phyloP scores from a whole-genome alignment of 2,329 filamentous ascomycete genomes.

The Penicillium olsonii region DNA sequence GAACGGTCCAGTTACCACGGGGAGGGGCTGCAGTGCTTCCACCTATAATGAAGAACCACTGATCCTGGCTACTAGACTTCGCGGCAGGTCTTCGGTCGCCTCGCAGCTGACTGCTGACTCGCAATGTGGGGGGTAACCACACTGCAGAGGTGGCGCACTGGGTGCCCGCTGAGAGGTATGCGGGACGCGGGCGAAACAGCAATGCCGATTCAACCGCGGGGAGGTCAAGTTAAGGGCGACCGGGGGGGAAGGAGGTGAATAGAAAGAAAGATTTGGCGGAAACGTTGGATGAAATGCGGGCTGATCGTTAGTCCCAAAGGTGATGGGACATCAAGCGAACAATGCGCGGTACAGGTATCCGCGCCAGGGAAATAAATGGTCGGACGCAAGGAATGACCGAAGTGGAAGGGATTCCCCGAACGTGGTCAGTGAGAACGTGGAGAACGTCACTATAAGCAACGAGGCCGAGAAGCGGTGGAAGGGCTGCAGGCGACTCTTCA shows the following conservation, averaged over 20 bases:
- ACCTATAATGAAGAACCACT: slow-evolving; percentile 5
- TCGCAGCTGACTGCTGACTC: slow-evolving; percentile 16
- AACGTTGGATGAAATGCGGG: neutral
- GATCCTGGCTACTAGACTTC: slow-evolving; percentile 6
- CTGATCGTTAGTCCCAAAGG: slow-evolving; percentile 1
- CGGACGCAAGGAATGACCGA: slow-evolving; percentile 1
- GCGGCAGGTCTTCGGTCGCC: slow-evolving; percentile 1
- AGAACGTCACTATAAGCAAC: neutral
- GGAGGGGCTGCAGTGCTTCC: neutral
- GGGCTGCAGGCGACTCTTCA: neutral
- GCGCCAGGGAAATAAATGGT: neutral
- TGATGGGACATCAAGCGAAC: neutral
- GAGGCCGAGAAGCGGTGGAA: neutral
- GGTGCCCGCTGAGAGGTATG: slow-evolving; percentile 4
- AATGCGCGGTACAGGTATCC: slow-evolving; percentile 4
- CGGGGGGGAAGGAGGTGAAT: neutral
- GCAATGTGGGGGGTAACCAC: slow-evolving; percentile 9
- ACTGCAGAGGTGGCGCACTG: slow-evolving; percentile 10
- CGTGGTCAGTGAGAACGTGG: slow-evolving; percentile 7
- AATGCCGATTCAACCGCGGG: slow-evolving; percentile 17
- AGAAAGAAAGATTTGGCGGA: neutral
- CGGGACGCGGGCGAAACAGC: slow-evolving; percentile 15
- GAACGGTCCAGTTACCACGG: slow-evolving; percentile 6
- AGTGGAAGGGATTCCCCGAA: neutral
- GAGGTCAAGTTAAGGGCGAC: slow-evolving; percentile 5